Percentiles rank a stretch among this genome's conserved stretches.
Evolutionary conservation across 495 filamentous ascomycete species (phyloP).

Genomic region (Podospora anserina): DNA sequence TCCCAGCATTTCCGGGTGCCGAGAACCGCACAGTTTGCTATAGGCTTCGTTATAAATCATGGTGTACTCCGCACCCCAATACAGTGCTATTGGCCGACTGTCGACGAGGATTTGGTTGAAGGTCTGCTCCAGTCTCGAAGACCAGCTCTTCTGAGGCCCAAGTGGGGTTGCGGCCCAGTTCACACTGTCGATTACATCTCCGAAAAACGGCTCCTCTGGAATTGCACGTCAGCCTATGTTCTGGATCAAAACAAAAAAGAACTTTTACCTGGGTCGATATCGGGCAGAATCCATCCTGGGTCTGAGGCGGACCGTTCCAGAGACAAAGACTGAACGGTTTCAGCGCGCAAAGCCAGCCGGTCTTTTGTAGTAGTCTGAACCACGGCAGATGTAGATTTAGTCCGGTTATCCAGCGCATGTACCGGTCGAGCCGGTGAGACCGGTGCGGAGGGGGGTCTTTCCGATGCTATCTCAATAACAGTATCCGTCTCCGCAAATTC

Average conservation of each 20-base stretch:
- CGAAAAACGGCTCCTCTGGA: conserved; percentile 33
- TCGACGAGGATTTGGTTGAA: conserved; percentile 60
- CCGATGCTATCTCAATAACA: neutral
- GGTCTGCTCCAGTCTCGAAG: conserved; percentile 54
- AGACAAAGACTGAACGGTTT: conserved; percentile 24
- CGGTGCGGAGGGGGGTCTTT: neutral
- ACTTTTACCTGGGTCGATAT: conserved; percentile 29
- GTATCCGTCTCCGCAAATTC: neutral
- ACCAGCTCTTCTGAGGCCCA: conserved; percentile 59
- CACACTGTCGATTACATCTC: conserved; percentile 33
- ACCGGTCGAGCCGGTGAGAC: neutral
- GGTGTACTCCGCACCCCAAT: conserved; percentile 45
- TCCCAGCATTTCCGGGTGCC: conserved; percentile 39
- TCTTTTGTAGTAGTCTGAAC: conserved; percentile 10
- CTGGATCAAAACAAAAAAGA: neutral
- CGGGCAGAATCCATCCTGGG: conserved; percentile 33
- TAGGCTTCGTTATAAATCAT: conserved; percentile 48
- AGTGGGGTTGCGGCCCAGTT: conserved; percentile 60
- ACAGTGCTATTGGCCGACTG: conserved; percentile 59
- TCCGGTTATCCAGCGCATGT: neutral
- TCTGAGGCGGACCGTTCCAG: conserved; percentile 27
- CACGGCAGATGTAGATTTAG: conserved; percentile 17
- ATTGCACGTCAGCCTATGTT: neutral
- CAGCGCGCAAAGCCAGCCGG: conserved; percentile 13
- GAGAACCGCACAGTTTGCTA: conserved; percentile 37